Base-by-base conservation (phyloP, 208 protist species). In the Angomonas deanei region DNA sequence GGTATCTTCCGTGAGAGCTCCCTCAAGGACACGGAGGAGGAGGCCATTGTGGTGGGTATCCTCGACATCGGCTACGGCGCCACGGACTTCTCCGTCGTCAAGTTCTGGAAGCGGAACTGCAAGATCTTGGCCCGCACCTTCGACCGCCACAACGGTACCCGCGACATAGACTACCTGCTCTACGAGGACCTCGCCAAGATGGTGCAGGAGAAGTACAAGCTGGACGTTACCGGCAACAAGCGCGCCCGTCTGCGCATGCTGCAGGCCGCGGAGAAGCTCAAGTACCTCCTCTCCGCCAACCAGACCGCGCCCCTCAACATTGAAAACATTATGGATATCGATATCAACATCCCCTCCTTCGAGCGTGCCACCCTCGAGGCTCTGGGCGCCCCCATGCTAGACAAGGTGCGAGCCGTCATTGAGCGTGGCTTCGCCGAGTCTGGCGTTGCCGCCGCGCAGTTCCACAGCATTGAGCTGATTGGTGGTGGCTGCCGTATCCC, bases 291-390 rank as follows among this genome's bases (percentile, higher is more conserved):
- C 26, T 96, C 90, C 38, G 91, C 84, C 39, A 97, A 97, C 78
- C 66, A 80, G 39, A 63, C 63, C 15, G 86, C 88, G 19, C 84
- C 80, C 28, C 68, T 97, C 23, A 88, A 93, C 62, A 74, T 96
- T 13, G 91, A 97, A 74, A 93, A 92, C 68, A 50, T 97, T 26
- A 94, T 95, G 86, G 92, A 97, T 56, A 82, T 89, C n/a, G 91
- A 97, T 71, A 66, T 97, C 30, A 88, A 74, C 63, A 93, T 97
- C 42, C 74, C 85, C 10, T 66, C 63, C 60, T 93, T 93, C 49
- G 79, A 87, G 64, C 86, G 90, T 38, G 60, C 68, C 26, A 89
- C 80, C 39, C 74, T 97, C 60, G 89, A 97, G 67, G 47, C 64
- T 21, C 76, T 96, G 13, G 66, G 64, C 49, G 50, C 60, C 34